Conservation (phyloP, 2,329 filamentous ascomycete genomes). For the Aspergillus cejpii region DNA sequence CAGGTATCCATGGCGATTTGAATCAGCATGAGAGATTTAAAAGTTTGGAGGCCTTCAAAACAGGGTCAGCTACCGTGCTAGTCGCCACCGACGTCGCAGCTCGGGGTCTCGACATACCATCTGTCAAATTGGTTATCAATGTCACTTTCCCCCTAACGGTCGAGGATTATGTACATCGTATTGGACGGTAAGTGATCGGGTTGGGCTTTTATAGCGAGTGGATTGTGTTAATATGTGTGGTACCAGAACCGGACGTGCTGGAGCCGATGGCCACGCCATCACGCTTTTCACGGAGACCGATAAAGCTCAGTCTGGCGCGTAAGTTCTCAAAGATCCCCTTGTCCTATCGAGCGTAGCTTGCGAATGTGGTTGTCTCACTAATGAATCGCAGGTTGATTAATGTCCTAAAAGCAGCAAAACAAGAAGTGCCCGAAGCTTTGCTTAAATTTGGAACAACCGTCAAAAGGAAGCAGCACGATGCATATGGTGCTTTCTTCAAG, state of each 20-base stretch:
- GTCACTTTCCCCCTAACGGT: slow-evolving; percentile 91
- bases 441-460: slow-evolving; percentile 96
- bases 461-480: slow-evolving; percentile 96
- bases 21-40: slow-evolving; percentile 80
- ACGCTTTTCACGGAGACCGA: slow-evolving; percentile 94
- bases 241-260: slow-evolving; percentile 76
- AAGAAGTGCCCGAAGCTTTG: slow-evolving; percentile 80
- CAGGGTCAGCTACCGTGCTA: slow-evolving; percentile 70
- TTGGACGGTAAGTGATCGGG: slow-evolving; percentile 52
- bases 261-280: slow-evolving; percentile 79
- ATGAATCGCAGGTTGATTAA: slow-evolving; percentile 66
- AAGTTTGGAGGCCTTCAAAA: slow-evolving; percentile 86
- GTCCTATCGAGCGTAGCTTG: not conserved
- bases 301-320: slow-evolving; percentile 83
- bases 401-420: slow-evolving; percentile 86
- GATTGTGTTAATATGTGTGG: not conserved
- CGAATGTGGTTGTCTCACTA: slow-evolving; percentile 7
- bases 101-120: slow-evolving; percentile 86
- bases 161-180: slow-evolving; percentile 96
- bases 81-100: slow-evolving; percentile 96
- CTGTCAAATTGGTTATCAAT: slow-evolving; percentile 91
- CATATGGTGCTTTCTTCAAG: slow-evolving; percentile 93
- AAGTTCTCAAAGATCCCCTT: slow-evolving; percentile 41
- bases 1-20: slow-evolving; percentile 89
- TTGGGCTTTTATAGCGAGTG: not conserved